Evolutionary conservation across 176 grass and related monocot species (phyloP).

Genomic region (Eremochloa ophiuroides): DNA sequence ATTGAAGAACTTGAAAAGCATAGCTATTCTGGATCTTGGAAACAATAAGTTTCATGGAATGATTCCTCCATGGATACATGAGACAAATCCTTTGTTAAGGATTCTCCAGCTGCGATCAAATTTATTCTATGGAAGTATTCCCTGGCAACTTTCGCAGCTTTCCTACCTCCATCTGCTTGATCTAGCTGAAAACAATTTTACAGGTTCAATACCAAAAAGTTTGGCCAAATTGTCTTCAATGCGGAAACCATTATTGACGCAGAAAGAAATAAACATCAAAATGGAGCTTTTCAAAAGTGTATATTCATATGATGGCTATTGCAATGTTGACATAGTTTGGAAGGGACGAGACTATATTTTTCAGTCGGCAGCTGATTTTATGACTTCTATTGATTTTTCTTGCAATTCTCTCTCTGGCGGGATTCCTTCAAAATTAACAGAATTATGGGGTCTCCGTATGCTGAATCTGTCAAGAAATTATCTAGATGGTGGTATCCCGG

Average conservation of each 20-base stretch:
- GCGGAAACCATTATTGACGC: background rate
- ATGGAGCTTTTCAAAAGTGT: too few species aligned
- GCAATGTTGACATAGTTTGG: background rate
- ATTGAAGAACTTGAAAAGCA: background rate
- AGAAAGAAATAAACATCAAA: too few species aligned
- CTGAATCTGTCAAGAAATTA: conserved; percentile 22
- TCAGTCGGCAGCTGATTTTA: background rate
- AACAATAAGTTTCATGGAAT: background rate
- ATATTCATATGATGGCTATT: too few species aligned
- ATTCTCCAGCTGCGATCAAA: conserved; percentile 23
- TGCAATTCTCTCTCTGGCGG: background rate
- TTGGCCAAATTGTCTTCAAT: background rate
- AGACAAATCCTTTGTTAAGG: background rate
- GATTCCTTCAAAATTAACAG: background rate
- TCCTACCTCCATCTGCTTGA: conserved; percentile 20
- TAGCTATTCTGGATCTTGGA: background rate
- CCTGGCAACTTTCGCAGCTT: conserved; percentile 16
- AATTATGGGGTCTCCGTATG: background rate
- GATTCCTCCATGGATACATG: conserved; percentile 21
- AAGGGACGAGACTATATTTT: background rate
- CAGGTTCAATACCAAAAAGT: background rate
- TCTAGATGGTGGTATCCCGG: background rate
- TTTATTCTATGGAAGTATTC: conserved; percentile 28
- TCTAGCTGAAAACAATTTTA: conserved; percentile 31
- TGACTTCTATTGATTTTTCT: conserved; percentile 7